Evolutionary conservation across 2,329 filamentous ascomycete species (phyloP).

Genomic region (Scedosporium apiospermum): DNA sequence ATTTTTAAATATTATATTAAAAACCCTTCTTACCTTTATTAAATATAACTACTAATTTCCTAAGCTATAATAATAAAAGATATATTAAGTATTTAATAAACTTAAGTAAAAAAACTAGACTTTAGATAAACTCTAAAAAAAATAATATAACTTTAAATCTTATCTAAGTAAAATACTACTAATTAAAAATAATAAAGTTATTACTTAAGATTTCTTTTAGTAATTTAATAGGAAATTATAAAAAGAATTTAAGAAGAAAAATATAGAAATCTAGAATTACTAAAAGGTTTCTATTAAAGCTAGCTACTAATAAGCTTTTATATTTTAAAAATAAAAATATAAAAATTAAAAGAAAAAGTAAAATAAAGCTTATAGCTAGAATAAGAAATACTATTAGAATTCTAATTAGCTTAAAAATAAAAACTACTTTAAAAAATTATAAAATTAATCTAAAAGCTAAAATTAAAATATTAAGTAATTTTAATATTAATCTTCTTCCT

Average conservation of each 20-base stretch:
- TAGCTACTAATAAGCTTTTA: neutral
- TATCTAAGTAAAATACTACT: neutral
- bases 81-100: neutral
- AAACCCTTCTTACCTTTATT: neutral
- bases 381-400: too few species aligned
- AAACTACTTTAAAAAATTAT: neutral
- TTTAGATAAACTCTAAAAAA: neutral
- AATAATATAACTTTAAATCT: neutral
- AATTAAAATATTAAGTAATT: neutral
- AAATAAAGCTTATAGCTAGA: neutral
- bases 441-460: neutral
- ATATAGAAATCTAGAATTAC: neutral
- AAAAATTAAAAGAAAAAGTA: neutral
- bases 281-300: neutral
- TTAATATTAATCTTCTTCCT: neutral
- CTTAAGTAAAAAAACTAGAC: neutral
- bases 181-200: neutral
- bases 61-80: neutral
- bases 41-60: neutral
- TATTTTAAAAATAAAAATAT: neutral
- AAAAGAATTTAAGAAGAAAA: neutral
- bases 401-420: neutral
- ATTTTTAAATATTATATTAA: neutral
- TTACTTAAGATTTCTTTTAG: neutral
- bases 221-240: neutral